Conservation (phyloP, 495 filamentous ascomycete genomes). For the Chaetomium fimeti region DNA sequence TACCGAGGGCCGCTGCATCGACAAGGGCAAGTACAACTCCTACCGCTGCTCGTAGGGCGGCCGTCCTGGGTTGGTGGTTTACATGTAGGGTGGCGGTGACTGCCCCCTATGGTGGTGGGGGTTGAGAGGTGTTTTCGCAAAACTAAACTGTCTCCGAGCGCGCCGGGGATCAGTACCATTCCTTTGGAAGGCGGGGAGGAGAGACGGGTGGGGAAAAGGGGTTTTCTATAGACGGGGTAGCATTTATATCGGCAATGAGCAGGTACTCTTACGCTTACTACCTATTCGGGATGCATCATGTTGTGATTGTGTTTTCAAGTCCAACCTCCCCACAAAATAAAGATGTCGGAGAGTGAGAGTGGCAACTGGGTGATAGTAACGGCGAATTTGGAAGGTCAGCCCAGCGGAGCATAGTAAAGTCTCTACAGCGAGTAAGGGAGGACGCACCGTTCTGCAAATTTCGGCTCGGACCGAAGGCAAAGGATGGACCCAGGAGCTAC, state of each 20-base stretch:
- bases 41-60: conserved; percentile 1
- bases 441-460: too few species aligned
- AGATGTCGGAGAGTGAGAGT: too few species aligned
- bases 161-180: not conserved
- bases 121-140: not conserved
- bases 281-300: not conserved
- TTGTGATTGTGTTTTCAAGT: too few species aligned
- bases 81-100: not conserved
- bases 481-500: too few species aligned
- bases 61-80: not conserved
- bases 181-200: not conserved
- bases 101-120: not conserved
- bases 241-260: not conserved
- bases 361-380: too few species aligned
- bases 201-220: not conserved
- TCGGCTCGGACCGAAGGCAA: too few species aligned
- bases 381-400: too few species aligned
- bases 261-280: not conserved
- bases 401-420: too few species aligned
- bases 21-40: conserved; percentile 6
- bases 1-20: not conserved
- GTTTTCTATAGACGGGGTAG: not conserved
- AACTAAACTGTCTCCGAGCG: not conserved
- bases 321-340: too few species aligned
- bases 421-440: too few species aligned